phyloP scores from a whole-genome alignment of 805 yeast species.

The Brettanomyces sp. region DNA sequence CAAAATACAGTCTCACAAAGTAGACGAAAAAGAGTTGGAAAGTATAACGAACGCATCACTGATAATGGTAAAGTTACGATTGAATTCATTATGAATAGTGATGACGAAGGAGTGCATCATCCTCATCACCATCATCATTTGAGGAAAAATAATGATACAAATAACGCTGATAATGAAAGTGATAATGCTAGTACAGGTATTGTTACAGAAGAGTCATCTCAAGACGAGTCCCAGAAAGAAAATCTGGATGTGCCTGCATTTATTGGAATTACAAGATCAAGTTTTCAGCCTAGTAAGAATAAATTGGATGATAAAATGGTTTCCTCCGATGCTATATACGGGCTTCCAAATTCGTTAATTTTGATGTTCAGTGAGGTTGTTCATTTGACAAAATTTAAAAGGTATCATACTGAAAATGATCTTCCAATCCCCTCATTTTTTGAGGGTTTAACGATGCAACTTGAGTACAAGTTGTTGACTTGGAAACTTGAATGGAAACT shows the following conservation, averaged over 20 bases:
- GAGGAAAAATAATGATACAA: slow-evolving; percentile 3
- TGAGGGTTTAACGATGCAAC: slow-evolving; percentile 25
- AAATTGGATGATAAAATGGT: slow-evolving; percentile 47
- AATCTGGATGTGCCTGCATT: slow-evolving; percentile 28
- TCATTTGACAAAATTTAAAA: slow-evolving; percentile 52
- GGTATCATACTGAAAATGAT: slow-evolving; percentile 34
- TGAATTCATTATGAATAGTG: slow-evolving; percentile 30
- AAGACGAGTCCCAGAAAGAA: neutral
- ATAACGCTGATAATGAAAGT: slow-evolving; percentile 1
- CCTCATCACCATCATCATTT: neutral
- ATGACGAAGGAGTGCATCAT: slow-evolving; percentile 9
- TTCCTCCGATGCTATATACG: slow-evolving; percentile 75
- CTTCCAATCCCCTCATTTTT: slow-evolving; percentile 26
- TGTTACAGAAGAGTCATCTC: neutral
- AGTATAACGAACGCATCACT: slow-evolving; percentile 33
- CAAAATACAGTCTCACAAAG: neutral
- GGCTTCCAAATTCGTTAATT: slow-evolving; percentile 74
- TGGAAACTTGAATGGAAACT: slow-evolving; percentile 78
- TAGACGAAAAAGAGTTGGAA: slow-evolving; percentile 16
- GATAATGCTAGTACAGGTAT: slow-evolving; percentile 1
- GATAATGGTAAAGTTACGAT: slow-evolving; percentile 40
- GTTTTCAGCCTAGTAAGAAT: slow-evolving; percentile 29
- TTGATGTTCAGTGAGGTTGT: slow-evolving; percentile 66
- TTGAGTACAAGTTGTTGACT: slow-evolving; percentile 41
- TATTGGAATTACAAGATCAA: slow-evolving; percentile 32